Conservation (phyloP, 495 filamentous ascomycete genomes). For the Hypoxylon lenormandii region DNA sequence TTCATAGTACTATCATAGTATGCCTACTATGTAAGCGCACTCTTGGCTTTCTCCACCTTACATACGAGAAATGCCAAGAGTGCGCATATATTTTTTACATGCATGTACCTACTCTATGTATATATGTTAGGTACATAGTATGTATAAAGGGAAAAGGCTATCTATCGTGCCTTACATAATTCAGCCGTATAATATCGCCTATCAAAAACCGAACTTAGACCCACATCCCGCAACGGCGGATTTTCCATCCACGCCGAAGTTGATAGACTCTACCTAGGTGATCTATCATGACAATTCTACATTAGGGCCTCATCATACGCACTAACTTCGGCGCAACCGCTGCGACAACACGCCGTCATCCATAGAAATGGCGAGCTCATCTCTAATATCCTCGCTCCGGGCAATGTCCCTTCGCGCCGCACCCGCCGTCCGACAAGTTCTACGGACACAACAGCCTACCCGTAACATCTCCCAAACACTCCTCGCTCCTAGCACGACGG, state of each 20-base stretch:
- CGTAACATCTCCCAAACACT: conserved; percentile 54
- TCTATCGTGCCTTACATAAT: no score
- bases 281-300: background rate
- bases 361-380: conserved; percentile 55
- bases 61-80: no score
- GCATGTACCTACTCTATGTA: no score
- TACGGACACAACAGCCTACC: conserved; percentile 33
- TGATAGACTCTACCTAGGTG: background rate
- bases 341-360: conserved; percentile 52
- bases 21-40: no score
- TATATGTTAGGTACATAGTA: no score
- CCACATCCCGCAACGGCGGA: conserved; percentile 1
- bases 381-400: conserved; percentile 60
- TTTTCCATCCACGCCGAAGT: background rate
- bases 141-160: no score
- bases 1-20: no score
- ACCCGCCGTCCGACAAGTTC: conserved; percentile 27
- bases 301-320: background rate
- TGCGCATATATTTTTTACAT: no score
- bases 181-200: background rate
- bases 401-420: conserved; percentile 54
- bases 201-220: background rate
- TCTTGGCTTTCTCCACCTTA: no score
- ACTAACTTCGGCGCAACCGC: conserved; percentile 8
- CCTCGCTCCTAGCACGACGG: conserved; percentile 36